Base-by-base conservation (phyloP, 208 protist genomes). In the Phytomonas sp. region DNA sequence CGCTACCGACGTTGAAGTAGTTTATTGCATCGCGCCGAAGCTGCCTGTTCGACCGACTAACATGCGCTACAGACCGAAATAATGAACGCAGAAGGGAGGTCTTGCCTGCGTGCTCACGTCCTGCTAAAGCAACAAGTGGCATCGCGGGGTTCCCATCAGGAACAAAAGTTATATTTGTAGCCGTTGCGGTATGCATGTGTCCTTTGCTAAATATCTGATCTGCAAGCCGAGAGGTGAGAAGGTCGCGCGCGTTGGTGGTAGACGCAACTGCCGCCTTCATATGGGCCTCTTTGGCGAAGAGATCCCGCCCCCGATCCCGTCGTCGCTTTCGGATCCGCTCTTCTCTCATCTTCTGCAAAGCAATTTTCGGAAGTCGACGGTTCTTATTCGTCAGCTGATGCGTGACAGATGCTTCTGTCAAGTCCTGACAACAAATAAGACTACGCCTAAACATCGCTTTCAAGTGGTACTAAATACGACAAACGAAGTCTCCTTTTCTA, bases 141-240 rank as follows among this genome's bases (percentile, higher is more conserved):
- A 75, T 93, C 3, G 91, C 85, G 17, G 91, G 88, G 67, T 96
- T 96, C 31, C 88, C 88, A 56, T 96, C 83, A 0, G 91, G 91
- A 0, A 94, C 87, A 74, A 91, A 93, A 13, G 76, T 74, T 2
- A 96, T 74, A 70, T 91, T 93, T 62, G 79, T 93, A n/a, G 91
- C 91, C 26, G 78, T 91, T 30, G 76, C 82, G 17, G 85, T 59
- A 56, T 93, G 84, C 46, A 74, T 74, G 68, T 93, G 88, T 3
- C 91, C 91, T 66, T 84, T 82, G 66, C 82, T 82, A 67, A 96
- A 96, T 28, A 96, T 91, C 59, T 89, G 82, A 74, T 96, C 85
- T 0, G 91, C 86, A 5, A 96, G 68, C 61, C 93, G 85, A 0
- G 82, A 83, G 68, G 93, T 76, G 17, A 92, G 60, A 17, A 93